Evolutionary conservation across 306 rosid genomes (phyloP), one percentile per base, ranked within the genome.

Genomic region (Citrullus colocynthis): DNA sequence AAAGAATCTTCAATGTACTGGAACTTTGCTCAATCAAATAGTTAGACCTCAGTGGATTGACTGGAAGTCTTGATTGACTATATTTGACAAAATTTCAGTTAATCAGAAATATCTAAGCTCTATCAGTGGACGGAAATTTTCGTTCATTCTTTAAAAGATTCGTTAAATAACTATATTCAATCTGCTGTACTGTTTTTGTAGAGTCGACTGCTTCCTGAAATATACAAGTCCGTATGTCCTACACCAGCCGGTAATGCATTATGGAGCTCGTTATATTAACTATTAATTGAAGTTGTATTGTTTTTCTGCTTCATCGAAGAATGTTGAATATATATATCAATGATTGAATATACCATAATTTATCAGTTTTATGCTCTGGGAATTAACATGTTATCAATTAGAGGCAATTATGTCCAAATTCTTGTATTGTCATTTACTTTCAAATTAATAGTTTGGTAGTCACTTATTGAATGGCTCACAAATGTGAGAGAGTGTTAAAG

Each of bases 191-290:
- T 49, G 9, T 62, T 24, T 70, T 80, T 80, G 85, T 85, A 90
- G 97, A 85, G 81, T 86, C 49, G 86, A 88, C n/a, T 86, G 80
- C 63, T 16, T 89, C 77, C 83, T 90, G 78, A 90, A 86, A 69
- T 78, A 85, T 73, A 78, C 87, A 39, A 78, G 80, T 63, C 6
- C 84, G 11, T 57, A 55, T 83, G 81, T 58, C 15, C 81, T 81
- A 36, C 58, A 82, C 51, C 82, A 75, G 75, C 78, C 84, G 69
- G 66, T 79, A 14, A 82, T 60, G 81, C 42, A 41, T 63, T 39
- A 10, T 61, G 41, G 20, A 16, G 60, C 14, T 45, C 75, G 10
- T 45, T 67, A 5, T 21, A 28, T 49, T 72, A 7, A 15, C 44
- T 30, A 20, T 44, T 70, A 70, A 44, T 44, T 70, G 6, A 72